Conservation (phyloP, 2,329 filamentous ascomycete genomes). For the Neodidymelliopsis sp. region DNA sequence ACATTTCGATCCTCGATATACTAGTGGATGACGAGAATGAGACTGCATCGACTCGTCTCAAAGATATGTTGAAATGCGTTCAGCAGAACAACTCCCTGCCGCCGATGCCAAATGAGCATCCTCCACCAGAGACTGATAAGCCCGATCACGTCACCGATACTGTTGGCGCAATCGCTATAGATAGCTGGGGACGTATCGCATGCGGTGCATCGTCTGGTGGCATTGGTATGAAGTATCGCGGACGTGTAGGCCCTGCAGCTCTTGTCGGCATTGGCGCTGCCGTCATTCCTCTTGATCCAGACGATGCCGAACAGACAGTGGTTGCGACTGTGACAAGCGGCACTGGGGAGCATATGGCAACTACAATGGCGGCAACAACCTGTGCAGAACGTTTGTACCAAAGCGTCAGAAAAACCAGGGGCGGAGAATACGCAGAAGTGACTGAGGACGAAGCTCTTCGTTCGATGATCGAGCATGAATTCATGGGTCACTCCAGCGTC, state of each 20-base stretch:
- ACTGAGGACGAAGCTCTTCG: slow-evolving; percentile 81
- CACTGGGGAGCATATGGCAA: slow-evolving; percentile 97
- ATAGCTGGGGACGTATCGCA: slow-evolving; percentile 84
- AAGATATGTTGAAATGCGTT: slow-evolving; percentile 23
- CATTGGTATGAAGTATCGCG: slow-evolving; percentile 97
- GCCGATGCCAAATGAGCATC: slow-evolving; percentile 6
- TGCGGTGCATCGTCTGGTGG: slow-evolving; percentile 96
- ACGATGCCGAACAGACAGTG: slow-evolving; percentile 71
- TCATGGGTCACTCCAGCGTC: slow-evolving; percentile 91
- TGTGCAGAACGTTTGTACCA: slow-evolving; percentile 87
- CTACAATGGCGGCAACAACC: slow-evolving; percentile 85
- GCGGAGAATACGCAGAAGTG: slow-evolving; percentile 69
- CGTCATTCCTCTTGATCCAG: slow-evolving; percentile 77
- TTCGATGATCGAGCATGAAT: slow-evolving; percentile 84
- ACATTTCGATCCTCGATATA: slow-evolving; percentile 1
- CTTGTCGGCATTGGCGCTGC: slow-evolving; percentile 90
- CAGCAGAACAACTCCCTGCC: slow-evolving; percentile 23
- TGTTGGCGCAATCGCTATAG: slow-evolving; percentile 93
- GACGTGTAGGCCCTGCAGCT: slow-evolving; percentile 89
- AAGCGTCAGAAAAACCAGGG: slow-evolving; percentile 65
- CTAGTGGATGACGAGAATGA: neutral
- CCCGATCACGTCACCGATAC: slow-evolving; percentile 84
- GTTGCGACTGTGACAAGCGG: slow-evolving; percentile 91
- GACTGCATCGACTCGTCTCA: slow-evolving; percentile 1
- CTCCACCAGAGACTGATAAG: slow-evolving; percentile 9